phyloP scores from a whole-genome alignment of 2,329 filamentous ascomycete species.

The Aspergillus uvarum region DNA sequence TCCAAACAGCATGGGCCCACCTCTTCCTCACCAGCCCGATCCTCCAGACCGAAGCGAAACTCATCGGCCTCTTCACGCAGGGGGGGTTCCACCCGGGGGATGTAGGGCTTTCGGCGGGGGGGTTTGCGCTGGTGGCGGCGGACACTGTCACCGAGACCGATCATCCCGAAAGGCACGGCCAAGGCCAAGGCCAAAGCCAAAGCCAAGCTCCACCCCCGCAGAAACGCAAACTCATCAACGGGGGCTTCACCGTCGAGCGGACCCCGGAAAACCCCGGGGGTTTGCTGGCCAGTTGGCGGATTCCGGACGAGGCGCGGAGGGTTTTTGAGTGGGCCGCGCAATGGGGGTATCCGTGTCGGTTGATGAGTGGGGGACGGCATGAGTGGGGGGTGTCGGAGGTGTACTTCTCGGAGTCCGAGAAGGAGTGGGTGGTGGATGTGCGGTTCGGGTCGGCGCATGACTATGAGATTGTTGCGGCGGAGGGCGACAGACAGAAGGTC shows the following conservation, averaged over 20 bases:
- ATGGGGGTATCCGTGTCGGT: slow-evolving; percentile 33
- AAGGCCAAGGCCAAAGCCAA: too few relatives aligned
- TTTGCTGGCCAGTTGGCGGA: slow-evolving; percentile 22
- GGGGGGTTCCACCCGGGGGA: slow-evolving; percentile 21
- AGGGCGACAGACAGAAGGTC: slow-evolving; percentile 25
- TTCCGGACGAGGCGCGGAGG: slow-evolving; percentile 19
- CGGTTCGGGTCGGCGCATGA: slow-evolving; percentile 29
- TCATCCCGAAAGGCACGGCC: too few relatives aligned
- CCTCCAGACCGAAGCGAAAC: slow-evolving; percentile 19
- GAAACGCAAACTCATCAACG: slow-evolving; percentile 22
- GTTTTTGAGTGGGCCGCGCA: slow-evolving; percentile 29
- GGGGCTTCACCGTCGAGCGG: slow-evolving; percentile 18
- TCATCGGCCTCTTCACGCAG: slow-evolving; percentile 18
- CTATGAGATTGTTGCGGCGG: slow-evolving; percentile 24
- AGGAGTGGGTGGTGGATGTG: slow-evolving; percentile 29
- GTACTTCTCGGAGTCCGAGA: too few relatives aligned
- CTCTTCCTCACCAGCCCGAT: slow-evolving; percentile 18
- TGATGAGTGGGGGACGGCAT: slow-evolving; percentile 27
- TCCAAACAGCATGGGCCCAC: slow-evolving; percentile 27
- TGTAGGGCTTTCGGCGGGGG: slow-evolving; percentile 9
- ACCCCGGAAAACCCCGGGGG: slow-evolving; percentile 16
- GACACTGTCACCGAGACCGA: too few relatives aligned
- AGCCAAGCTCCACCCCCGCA: not conserved
- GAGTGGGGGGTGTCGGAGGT: slow-evolving; percentile 29
- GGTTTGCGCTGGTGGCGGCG: too few relatives aligned